Base-by-base conservation (phyloP, 805 yeast genomes). In the Pichia manshurica region DNA sequence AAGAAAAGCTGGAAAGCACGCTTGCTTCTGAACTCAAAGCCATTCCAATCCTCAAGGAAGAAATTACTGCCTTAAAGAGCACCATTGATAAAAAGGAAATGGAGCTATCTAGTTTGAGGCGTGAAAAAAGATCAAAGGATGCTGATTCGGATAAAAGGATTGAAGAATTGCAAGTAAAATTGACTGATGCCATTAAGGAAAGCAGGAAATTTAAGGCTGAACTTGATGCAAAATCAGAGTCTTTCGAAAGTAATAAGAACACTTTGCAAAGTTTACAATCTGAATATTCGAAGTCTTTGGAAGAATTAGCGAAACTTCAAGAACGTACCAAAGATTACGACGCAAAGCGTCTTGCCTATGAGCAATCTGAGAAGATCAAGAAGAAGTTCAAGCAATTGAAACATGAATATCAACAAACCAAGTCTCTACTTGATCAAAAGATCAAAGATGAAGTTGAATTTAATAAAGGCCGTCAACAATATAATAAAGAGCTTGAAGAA, bases 381-480 rank as follows among this genome's bases (percentile, higher is more conserved):
- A 54, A 49, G 53, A 67, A 56, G 49, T 68, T 61, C 46, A 65
- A 61, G 44, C 68, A 67, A 42, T 59, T 79, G 21, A 75, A 77
- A 51, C 72, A 70, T 35, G 78, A 75, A 41, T 71, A 73, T 6
- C 59, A 56, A 39, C 72, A 72, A 51, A 69, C 75, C 7, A 68
- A 66, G 39, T 64, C 65, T 4, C 53, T 75, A 8, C 57, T 74
- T 33, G 73, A 73, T 43, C 66, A 66, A 34, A 71, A 67, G 48
- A 67, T 68, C 29, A 59, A 63, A n/a, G 75, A 70, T 46, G 76
- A 71, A 47, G 63, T 69, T 32, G 65, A 65, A 31, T 72, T 73
- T 50, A 70, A 66, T 19, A 70, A 65, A 15, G 65, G 71, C 37
- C 74, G 69, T 50, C 74, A 68, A 49, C 61, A 64, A 41, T 66